These are phyloP conservation scores for Aphanoascus verrucosus DNA, from an alignment of 2,329 filamentous ascomycete species.

Conservation along the genomic window DNA sequence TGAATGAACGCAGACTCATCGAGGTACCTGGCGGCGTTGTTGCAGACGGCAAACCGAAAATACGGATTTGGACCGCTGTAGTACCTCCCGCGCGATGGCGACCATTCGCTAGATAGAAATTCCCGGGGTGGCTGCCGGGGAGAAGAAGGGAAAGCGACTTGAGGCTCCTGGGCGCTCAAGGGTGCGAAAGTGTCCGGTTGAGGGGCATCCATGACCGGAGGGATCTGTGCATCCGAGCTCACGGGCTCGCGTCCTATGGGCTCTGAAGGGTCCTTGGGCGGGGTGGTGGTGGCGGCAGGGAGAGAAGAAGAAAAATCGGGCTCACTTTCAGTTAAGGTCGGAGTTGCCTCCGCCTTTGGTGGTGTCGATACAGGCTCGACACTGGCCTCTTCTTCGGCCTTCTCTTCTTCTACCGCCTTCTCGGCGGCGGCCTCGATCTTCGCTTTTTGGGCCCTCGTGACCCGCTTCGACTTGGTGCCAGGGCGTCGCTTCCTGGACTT, in stretches of 20 bases:
- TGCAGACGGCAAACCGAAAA: background rate
- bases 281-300: background rate
- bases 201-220: background rate
- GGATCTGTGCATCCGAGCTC: background rate
- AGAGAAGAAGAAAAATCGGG: constrained; percentile 1
- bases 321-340: constrained; percentile 4
- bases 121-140: background rate
- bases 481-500: too few relatives aligned
- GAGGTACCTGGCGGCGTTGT: background rate
- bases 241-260: background rate
- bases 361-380: too few relatives aligned
- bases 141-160: constrained; percentile 3
- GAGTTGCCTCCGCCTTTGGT: too few relatives aligned
- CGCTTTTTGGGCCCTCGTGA: too few relatives aligned
- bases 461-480: too few relatives aligned
- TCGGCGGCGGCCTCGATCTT: too few relatives aligned
- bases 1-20: background rate
- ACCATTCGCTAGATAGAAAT: background rate
- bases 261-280: background rate
- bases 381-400: too few relatives aligned
- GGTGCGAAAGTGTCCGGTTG: background rate
- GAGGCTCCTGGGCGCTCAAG: background rate
- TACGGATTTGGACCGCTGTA: background rate
- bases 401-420: too few relatives aligned
- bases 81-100: background rate